phyloP scores from a whole-genome alignment of 352 stramenopile genomes.

The Phytophthora capsici region DNA sequence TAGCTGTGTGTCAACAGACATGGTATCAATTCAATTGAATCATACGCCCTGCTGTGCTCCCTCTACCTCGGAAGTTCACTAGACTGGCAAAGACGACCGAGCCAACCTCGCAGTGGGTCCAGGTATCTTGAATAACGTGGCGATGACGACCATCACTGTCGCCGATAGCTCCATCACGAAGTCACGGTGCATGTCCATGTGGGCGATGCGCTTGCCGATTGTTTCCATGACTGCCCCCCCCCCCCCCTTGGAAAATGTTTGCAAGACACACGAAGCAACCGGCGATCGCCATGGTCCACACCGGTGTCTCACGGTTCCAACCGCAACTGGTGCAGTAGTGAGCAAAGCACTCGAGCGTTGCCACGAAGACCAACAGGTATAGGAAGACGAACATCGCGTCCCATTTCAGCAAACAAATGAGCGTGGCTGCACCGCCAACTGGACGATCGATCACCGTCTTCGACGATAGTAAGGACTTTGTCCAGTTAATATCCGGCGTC shows the following conservation, averaged over 20 bases:
- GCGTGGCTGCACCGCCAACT: conserved; percentile 12
- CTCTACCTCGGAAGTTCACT: too few relatives aligned
- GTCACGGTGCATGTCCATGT: conserved; percentile 68
- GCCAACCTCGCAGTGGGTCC: conserved; percentile 73
- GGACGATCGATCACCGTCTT: neutral
- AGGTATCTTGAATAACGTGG: conserved; percentile 47
- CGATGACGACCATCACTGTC: conserved; percentile 59
- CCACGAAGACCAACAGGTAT: conserved; percentile 80
- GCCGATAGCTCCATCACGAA: conserved; percentile 79
- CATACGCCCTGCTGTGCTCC: too few relatives aligned
- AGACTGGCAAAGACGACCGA: conserved; percentile 55
- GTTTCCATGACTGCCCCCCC: conserved; percentile 81
- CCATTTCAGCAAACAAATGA: conserved; percentile 26
- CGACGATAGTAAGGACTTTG: conserved; percentile 1
- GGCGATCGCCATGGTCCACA: conserved; percentile 74
- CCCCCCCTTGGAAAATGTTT: conserved; percentile 55
- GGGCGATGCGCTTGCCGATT: conserved; percentile 49
- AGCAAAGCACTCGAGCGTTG: conserved; percentile 72
- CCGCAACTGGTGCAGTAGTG: conserved; percentile 75
- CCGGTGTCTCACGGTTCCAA: conserved; percentile 24
- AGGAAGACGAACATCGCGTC: conserved; percentile 54
- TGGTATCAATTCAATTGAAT: too few relatives aligned
- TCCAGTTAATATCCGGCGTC: conserved; percentile 20
- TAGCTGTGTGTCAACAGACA: too few relatives aligned
- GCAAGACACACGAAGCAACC: conserved; percentile 57